phyloP scores from a whole-genome alignment of 1,284 basidiomycete species.

The Cystobasidium pallidum region DNA sequence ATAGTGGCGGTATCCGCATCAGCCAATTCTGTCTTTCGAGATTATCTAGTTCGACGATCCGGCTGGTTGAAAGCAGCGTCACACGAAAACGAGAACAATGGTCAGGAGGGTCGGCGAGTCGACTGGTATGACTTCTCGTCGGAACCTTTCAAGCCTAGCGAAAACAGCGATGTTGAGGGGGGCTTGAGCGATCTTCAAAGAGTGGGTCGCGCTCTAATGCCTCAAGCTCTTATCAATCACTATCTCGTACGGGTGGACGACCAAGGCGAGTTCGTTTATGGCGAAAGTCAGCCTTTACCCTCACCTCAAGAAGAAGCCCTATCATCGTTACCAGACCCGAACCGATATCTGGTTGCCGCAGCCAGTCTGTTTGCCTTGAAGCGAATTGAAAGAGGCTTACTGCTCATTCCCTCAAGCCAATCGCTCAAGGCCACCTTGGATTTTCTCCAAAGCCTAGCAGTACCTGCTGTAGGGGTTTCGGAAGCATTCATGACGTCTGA shows the following conservation, averaged over 20 bases:
- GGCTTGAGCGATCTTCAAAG: background rate
- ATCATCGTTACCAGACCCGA: background rate
- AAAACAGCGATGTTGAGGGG: background rate
- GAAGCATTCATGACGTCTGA: constrained; percentile 2
- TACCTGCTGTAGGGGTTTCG: constrained; percentile 24
- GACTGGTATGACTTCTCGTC: constrained; percentile 42
- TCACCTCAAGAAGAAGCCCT: background rate
- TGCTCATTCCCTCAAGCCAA: constrained; percentile 32
- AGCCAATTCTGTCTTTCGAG: constrained; percentile 40
- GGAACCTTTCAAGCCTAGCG: background rate
- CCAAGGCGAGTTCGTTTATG: background rate
- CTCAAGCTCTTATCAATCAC: constrained; percentile 20
- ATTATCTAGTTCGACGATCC: constrained; percentile 32
- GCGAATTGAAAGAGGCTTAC: constrained; percentile 15
- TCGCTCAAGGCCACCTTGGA: constrained; percentile 32
- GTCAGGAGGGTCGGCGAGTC: background rate
- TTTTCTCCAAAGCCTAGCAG: constrained; percentile 23
- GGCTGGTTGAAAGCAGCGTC: constrained; percentile 29
- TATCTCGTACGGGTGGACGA: constrained; percentile 3
- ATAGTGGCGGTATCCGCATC: constrained; percentile 34
- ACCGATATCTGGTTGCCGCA: constrained; percentile 17
- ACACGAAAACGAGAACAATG: background rate
- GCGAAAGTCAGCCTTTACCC: background rate
- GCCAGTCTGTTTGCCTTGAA: constrained; percentile 32
- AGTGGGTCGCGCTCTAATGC: constrained; percentile 22